phyloP scores from a whole-genome alignment of 371 early-diverging fungal genomes.

The Syncephalastrum racemosum region DNA sequence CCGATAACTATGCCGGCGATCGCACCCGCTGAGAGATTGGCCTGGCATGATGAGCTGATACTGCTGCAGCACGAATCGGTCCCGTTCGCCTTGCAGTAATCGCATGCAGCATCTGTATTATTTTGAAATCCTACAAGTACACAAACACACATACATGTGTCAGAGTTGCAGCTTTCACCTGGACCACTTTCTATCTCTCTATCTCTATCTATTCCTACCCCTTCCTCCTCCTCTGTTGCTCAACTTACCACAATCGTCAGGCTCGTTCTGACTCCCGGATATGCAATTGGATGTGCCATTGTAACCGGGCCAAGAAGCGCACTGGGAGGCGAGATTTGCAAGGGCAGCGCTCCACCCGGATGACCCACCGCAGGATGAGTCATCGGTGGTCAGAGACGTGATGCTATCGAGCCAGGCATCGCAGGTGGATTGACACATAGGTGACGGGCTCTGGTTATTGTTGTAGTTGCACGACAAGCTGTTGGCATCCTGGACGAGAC shows the following conservation, averaged over 20 bases:
- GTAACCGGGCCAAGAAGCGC: slow-evolving; percentile 38
- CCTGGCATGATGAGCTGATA: slow-evolving; percentile 7
- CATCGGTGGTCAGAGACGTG: slow-evolving; percentile 23
- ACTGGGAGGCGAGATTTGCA: slow-evolving; percentile 22
- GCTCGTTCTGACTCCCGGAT: slow-evolving; percentile 39
- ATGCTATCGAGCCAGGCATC: slow-evolving; percentile 33
- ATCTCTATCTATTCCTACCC: too few relatives aligned
- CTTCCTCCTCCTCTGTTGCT: neutral
- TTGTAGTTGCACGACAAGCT: slow-evolving; percentile 43
- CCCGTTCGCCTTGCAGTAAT: slow-evolving; percentile 27
- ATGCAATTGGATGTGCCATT: slow-evolving; percentile 36
- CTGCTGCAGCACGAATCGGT: slow-evolving; percentile 34
- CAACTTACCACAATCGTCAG: slow-evolving; percentile 38
- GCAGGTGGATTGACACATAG: slow-evolving; percentile 43
- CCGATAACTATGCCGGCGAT: slow-evolving; percentile 19
- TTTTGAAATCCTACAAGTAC: slow-evolving; percentile 25
- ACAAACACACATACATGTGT: too few relatives aligned
- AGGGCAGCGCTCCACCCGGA: slow-evolving; percentile 3
- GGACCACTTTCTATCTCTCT: too few relatives aligned
- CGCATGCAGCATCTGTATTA: slow-evolving; percentile 22
- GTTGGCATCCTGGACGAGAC: slow-evolving; percentile 33
- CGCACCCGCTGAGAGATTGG: slow-evolving; percentile 10
- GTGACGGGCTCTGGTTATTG: slow-evolving; percentile 27
- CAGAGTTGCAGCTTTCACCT: too few relatives aligned
- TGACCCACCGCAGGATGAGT: neutral